These are phyloP conservation scores for Aciculosporium take DNA, from an alignment of 2,329 filamentous ascomycete genomes.

Conservation along the genomic window DNA sequence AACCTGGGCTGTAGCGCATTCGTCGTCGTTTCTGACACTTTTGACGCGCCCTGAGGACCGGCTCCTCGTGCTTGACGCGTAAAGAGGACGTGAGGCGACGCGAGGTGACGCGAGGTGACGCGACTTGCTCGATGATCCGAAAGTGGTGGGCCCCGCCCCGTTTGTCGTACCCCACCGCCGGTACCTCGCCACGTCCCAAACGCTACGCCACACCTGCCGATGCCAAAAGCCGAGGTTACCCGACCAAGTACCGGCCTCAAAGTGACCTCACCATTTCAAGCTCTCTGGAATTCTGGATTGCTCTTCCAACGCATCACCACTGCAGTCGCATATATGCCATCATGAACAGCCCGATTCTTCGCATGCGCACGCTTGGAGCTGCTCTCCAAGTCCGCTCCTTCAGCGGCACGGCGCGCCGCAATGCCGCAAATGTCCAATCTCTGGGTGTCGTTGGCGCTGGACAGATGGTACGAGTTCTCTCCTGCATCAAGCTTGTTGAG, in stretches of 20 bases:
- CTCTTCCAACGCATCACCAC: background rate
- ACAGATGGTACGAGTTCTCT: slow-evolving; percentile 60
- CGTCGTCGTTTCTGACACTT: background rate
- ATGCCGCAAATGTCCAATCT: slow-evolving; percentile 63
- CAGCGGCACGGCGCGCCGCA: slow-evolving; percentile 48
- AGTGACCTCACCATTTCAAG: too few species aligned
- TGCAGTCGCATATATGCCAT: slow-evolving; percentile 7
- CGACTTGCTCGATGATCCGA: too few species aligned
- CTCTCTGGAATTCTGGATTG: too few species aligned
- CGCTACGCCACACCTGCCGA: slow-evolving; percentile 8
- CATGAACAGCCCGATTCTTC: slow-evolving; percentile 28
- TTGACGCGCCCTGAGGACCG: slow-evolving; percentile 10
- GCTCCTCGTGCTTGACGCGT: slow-evolving; percentile 1
- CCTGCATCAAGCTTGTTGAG: slow-evolving; percentile 2
- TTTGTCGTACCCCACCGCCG: too few species aligned
- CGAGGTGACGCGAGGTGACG: too few species aligned
- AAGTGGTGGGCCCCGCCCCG: too few species aligned
- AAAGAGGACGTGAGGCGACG: background rate
- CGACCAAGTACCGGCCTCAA: slow-evolving; percentile 13
- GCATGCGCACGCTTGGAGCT: slow-evolving; percentile 21
- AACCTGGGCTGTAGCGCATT: background rate
- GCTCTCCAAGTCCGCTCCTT: slow-evolving; percentile 42
- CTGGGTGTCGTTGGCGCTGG: slow-evolving; percentile 88
- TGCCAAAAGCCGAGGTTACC: slow-evolving; percentile 32
- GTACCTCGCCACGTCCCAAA: background rate